Evolutionary conservation across 2,329 filamentous ascomycete genomes (phyloP), one percentile per base, ranked within the genome.

Genomic region (Phialophora chinensis): DNA sequence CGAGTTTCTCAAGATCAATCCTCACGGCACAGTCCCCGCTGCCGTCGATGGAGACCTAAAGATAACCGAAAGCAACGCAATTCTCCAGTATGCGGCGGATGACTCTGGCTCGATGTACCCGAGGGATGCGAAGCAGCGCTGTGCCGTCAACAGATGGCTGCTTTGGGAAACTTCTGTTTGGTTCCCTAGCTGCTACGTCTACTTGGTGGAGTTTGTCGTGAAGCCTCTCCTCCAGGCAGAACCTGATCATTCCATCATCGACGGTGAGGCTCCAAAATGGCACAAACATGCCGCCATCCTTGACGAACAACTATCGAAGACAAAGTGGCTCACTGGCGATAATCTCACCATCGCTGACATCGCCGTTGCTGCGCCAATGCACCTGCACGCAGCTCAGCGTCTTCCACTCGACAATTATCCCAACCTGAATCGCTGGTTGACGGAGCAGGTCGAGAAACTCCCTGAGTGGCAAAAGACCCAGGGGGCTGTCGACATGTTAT

Each of bases 21-120:
- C 72, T 11, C 60, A 74, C 59, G 75, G 72, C 17, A 81, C 79
- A 2, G 74, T 81, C 2, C 79, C 79, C 38, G 74, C 79, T 20
- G 79, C 78, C 3, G 74, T 68, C 2, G 77, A 81, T 68, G 77
- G 77, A 42, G 77, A 79, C 58, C 65, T 80, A 61, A 73, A 71
- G n/a, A 65, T 81, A 25, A 81, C 78, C 8, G 79, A 81, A 66
- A 79, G 77, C 60, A 80, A 81, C 66, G 77, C 79, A 23, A 81
- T 81, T 62, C 67, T 81, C 49, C 74, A 75, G 66, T 81, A 81
- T 66, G 78, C 76, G 44, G 79, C 78, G 20, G 79, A 81, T 49
- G 64, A 73, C 27, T 67, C 65, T 49, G 72, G 73, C 17, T 66
- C 73, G 4, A 74, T 76, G 44, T 81, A 80, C 63, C 78, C 79